Percentiles rank a stretch among this genome's conserved stretches.
Evolutionary conservation across 768 basidiomycete genomes (phyloP).

Genomic region (Mycena rosella): DNA sequence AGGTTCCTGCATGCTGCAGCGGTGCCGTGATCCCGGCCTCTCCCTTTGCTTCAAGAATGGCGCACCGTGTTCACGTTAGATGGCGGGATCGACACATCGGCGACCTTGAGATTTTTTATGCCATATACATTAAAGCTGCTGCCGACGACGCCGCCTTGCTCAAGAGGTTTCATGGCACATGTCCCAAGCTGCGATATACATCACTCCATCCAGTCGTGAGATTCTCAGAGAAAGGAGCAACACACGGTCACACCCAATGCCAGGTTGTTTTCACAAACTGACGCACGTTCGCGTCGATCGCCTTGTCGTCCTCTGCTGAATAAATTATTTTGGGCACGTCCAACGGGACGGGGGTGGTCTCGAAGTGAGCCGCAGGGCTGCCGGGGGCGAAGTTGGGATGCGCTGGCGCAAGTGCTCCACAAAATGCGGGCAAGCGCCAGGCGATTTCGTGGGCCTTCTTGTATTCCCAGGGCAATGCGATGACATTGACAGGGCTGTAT

Average conservation of each 20-base stretch:
- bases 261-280: background rate
- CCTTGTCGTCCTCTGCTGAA: constrained; percentile 7
- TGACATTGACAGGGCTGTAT: constrained; percentile 44
- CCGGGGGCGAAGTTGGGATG: no score
- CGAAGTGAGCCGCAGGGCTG: constrained; percentile 46
- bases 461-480: no score
- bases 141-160: constrained; percentile 74
- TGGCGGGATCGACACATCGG: constrained; percentile 49
- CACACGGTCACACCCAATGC: no score
- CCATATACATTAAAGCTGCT: constrained; percentile 72
- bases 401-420: no score
- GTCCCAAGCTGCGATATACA: constrained; percentile 63
- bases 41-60: constrained; percentile 59
- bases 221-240: background rate
- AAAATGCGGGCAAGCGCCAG: no score
- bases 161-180: constrained; percentile 75
- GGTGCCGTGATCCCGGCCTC: constrained; percentile 82
- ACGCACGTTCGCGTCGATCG: background rate
- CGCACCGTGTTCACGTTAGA: background rate
- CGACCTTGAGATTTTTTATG: constrained; percentile 68
- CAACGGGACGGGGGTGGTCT: constrained; percentile 48
- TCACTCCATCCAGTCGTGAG: background rate
- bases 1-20: constrained; percentile 70
- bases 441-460: no score
- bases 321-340: constrained; percentile 51